Evolutionary conservation across 176 grass and related monocot genomes (phyloP), one percentile per base, ranked within the genome.

Genomic region (Melocanna baccifera): DNA sequence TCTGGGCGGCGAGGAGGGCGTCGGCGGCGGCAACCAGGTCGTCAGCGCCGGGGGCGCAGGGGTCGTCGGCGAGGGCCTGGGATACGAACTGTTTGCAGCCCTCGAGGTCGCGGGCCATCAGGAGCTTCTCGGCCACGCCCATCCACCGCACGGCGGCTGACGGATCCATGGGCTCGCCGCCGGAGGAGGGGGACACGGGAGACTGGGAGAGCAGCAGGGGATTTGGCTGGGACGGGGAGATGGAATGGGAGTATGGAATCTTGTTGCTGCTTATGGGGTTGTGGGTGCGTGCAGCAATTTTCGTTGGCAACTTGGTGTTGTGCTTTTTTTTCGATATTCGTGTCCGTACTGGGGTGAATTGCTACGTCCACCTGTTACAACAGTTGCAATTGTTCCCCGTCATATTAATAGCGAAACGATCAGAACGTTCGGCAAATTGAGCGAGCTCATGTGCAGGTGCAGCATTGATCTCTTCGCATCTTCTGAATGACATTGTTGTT

Each of bases 11-110:
- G 74, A 86, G 92, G 18, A 94, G 82, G 34, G 83, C 83, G 53
- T 91, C 82, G 25, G 89, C 88, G 5, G 83, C 83, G 22, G 89
- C 86, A 41, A 88, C 52, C 74, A 94, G 19, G 78, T 88, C 86
- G 37, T 94, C 89, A 0, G 88, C 88, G 50, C 83, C 88, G 42
- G 78, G 56, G 18, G 59, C 67, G 11, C 81, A 75, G 39, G 86
- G 88, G 82, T 94, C 89, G n/a, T 79, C 78, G 36, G 63, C 79
- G 43, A 86, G 82, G 12, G 92, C 88, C 46, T 87, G 85, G 41
- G 87, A 86, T 7, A 82, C 86, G 86, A 94, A 94, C 39, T 86
- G 83, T 46, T 91, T 91, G 89, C 88, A 85, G 0, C 92, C 86
- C 15, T 81, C 88, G 45, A 94, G 66, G 71, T 94, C 92, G 7